These are phyloP conservation scores for Funneliformis caledonium DNA, from an alignment of 371 early-diverging fungal genomes.

Conservation along the genomic window DNA sequence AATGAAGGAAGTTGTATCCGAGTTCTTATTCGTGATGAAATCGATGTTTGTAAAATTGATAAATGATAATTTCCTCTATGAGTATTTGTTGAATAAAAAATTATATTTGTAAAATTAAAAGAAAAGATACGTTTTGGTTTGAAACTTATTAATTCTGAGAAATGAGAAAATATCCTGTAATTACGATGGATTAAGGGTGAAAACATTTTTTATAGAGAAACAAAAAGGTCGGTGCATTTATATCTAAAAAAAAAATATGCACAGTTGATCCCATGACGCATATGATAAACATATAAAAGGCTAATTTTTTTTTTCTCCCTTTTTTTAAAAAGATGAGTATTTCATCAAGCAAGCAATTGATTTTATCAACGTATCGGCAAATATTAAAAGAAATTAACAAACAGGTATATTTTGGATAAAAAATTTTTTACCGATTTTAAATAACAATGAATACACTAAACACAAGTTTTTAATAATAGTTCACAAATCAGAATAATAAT, in stretches of 20 bases:
- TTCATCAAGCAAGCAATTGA: background rate
- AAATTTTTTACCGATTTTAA: background rate
- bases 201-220: no score
- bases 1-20: no score
- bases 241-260: background rate
- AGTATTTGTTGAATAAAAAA: background rate
- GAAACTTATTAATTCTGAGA: no score
- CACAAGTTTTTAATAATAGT: background rate
- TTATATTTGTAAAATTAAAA: no score
- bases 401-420: background rate
- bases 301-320: no score
- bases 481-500: constrained; percentile 19
- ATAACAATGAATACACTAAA: background rate
- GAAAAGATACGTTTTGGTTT: no score
- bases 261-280: background rate
- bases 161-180: no score
- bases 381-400: constrained; percentile 26
- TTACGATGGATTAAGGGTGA: no score
- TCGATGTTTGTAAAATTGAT: no score
- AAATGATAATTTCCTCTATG: background rate
- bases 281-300: background rate
- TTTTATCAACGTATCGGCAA: constrained; percentile 11
- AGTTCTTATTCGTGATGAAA: background rate
- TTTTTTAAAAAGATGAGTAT: background rate
- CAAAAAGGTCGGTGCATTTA: no score